These are phyloP conservation scores for Pichia sp. DNA, from an alignment of 1,139 yeast genomes.

Conservation along the genomic window DNA sequence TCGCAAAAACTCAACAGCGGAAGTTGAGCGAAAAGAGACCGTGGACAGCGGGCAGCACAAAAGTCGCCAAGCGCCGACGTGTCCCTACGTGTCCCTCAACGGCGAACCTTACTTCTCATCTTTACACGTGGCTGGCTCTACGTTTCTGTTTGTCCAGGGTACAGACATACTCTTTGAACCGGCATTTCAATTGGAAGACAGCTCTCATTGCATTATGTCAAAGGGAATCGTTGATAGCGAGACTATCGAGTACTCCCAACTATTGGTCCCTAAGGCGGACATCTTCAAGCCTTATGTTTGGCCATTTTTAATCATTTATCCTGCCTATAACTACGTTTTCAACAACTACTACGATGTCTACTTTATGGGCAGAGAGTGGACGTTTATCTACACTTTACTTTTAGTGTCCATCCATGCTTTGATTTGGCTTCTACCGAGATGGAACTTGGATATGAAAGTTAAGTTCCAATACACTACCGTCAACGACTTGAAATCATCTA, in stretches of 20 bases:
- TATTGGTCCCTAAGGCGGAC: slow-evolving; percentile 63
- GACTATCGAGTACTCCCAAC: slow-evolving; percentile 55
- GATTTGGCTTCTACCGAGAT: slow-evolving; percentile 88
- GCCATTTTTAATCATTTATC: slow-evolving; percentile 79
- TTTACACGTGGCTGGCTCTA: background rate
- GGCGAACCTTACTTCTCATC: too few relatives aligned
- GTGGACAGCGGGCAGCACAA: too few relatives aligned
- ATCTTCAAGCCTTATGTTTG: slow-evolving; percentile 70
- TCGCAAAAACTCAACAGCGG: too few relatives aligned
- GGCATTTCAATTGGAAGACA: too few relatives aligned
- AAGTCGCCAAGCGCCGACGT: background rate
- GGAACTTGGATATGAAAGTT: slow-evolving; percentile 74
- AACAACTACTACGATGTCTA: slow-evolving; percentile 65
- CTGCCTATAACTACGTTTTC: slow-evolving; percentile 64
- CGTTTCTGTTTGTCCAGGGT: background rate
- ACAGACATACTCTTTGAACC: background rate
- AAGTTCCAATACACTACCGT: slow-evolving; percentile 55
- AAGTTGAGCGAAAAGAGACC: too few relatives aligned
- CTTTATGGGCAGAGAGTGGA: slow-evolving; percentile 74
- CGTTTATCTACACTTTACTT: slow-evolving; percentile 77
- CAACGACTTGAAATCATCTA: slow-evolving; percentile 46
- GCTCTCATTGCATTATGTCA: slow-evolving; percentile 18
- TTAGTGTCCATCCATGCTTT: slow-evolving; percentile 67
- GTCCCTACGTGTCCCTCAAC: too few relatives aligned
- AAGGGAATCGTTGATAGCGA: slow-evolving; percentile 42